These are phyloP conservation scores for Mitosporidium daphniae DNA, from an alignment of 371 early-diverging fungal genomes.

Conservation along the genomic window DNA sequence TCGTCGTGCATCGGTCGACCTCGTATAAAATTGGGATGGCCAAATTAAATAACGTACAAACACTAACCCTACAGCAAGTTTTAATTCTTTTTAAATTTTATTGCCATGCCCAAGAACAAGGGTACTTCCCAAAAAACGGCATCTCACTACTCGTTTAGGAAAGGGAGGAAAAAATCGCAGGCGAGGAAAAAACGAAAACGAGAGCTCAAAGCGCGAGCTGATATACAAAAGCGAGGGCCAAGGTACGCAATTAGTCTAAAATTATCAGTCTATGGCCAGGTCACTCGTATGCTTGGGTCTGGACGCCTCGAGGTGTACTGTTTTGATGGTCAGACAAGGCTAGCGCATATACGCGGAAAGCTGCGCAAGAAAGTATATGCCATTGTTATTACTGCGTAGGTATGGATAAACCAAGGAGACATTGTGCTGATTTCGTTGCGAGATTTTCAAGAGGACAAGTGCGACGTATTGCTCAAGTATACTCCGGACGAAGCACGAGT, in stretches of 20 bases:
- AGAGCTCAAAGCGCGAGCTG: constrained; percentile 62
- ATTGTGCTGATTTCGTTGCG: constrained; percentile 64
- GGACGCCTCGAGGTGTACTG: constrained; percentile 72
- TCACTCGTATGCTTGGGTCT: constrained; percentile 73
- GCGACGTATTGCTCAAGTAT: constrained; percentile 88
- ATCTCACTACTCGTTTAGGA: too few species aligned
- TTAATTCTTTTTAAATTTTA: too few species aligned
- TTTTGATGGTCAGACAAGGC: constrained; percentile 55
- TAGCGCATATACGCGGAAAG: constrained; percentile 84
- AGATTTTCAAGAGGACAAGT: constrained; percentile 79
- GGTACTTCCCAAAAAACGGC: too few species aligned
- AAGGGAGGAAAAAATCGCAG: constrained; percentile 9
- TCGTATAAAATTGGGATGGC: too few species aligned
- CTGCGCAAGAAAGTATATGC: constrained; percentile 67
- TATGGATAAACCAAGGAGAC: constrained; percentile 74
- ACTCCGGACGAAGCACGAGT: constrained; percentile 81
- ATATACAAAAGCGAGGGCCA: constrained; percentile 71
- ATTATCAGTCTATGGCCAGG: constrained; percentile 39
- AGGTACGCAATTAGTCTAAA: too few species aligned
- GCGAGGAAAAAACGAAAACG: constrained; percentile 84
- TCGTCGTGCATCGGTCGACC: too few species aligned
- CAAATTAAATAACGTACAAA: too few species aligned
- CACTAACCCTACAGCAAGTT: too few species aligned
- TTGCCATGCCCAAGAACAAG: too few species aligned
- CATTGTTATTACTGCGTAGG: constrained; percentile 3